These are phyloP conservation scores for Dendrostoma leiphaemia DNA, from an alignment of 2,329 filamentous ascomycete species.

Conservation along the genomic window DNA sequence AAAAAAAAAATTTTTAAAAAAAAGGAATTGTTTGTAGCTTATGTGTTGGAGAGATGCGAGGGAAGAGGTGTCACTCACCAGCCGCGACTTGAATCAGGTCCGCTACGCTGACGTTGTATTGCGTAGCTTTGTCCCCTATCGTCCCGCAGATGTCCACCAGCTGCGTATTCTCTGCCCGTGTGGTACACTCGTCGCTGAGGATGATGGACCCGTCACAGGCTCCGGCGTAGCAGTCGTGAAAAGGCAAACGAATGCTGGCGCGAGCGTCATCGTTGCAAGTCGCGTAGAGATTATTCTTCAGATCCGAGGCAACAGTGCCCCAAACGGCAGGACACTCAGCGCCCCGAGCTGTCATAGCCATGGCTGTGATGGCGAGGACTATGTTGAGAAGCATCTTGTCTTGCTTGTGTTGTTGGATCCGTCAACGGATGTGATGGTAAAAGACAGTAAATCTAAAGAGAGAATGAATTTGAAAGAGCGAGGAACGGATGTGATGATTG, in stretches of 20 bases:
- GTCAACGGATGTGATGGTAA: too few species aligned
- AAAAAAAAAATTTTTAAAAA: too few species aligned
- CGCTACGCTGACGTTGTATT: constrained; percentile 25
- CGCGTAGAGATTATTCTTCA: not conserved
- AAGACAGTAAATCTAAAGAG: not conserved
- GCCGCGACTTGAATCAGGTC: constrained; percentile 29
- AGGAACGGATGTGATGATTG: too few species aligned
- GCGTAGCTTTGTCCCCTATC: constrained; percentile 23
- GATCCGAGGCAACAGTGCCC: constrained; percentile 5
- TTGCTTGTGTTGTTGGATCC: not conserved
- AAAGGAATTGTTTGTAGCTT: too few species aligned
- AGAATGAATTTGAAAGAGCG: not conserved
- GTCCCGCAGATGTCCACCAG: constrained; percentile 25
- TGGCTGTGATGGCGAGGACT: not conserved
- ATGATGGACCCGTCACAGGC: constrained; percentile 30
- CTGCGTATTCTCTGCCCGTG: constrained; percentile 26
- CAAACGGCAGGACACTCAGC: not conserved
- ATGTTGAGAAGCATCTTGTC: not conserved
- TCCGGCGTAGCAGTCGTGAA: constrained; percentile 30
- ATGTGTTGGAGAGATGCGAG: not conserved
- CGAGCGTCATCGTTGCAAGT: constrained; percentile 27
- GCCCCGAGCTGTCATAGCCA: not conserved
- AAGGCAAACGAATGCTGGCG: constrained; percentile 26
- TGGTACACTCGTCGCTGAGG: constrained; percentile 26
- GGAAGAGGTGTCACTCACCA: constrained; percentile 20